Conservation (phyloP, 2,329 filamentous ascomycete genomes). For the Trichophyton benhamiae region DNA sequence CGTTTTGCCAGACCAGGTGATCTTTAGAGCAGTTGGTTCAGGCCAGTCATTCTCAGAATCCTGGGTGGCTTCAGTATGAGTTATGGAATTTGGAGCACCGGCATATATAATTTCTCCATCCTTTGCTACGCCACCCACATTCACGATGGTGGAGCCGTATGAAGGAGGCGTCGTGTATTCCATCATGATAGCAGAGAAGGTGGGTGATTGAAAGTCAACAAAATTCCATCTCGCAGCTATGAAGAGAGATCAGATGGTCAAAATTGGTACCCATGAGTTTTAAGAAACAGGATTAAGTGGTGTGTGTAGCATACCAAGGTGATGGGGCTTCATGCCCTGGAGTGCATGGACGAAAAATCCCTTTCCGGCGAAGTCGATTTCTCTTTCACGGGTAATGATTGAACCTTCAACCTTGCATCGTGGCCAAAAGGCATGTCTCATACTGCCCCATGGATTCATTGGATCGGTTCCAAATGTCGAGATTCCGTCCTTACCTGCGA, state of each 20-base stretch:
- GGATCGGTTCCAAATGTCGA: conserved; percentile 79
- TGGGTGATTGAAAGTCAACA: conserved; percentile 76
- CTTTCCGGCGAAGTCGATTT: conserved; percentile 67
- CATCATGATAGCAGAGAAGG: conserved; percentile 83
- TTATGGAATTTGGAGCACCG: conserved; percentile 51
- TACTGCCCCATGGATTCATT: conserved; percentile 74
- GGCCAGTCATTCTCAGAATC: conserved; percentile 80
- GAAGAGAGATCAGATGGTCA: conserved; percentile 7
- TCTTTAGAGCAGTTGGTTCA: conserved; percentile 64
- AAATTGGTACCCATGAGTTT: background rate
- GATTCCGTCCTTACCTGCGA: conserved; percentile 71
- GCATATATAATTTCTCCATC: conserved; percentile 69
- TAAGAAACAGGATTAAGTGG: background rate
- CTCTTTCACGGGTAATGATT: conserved; percentile 69
- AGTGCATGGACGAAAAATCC: conserved; percentile 73
- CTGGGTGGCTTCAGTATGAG: conserved; percentile 56
- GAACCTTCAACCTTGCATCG: conserved; percentile 69
- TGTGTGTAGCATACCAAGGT: conserved; percentile 50
- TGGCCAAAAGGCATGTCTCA: conserved; percentile 93
- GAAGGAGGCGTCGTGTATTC: conserved; percentile 89
- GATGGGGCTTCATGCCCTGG: conserved; percentile 98
- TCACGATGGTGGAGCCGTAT: conserved; percentile 75
- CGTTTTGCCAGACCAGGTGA: conserved; percentile 63
- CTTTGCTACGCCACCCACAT: conserved; percentile 68
- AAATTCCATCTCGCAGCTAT: conserved; percentile 82